Base-by-base conservation (phyloP, 805 yeast species). In the Metahyphopichia silvanorum region DNA sequence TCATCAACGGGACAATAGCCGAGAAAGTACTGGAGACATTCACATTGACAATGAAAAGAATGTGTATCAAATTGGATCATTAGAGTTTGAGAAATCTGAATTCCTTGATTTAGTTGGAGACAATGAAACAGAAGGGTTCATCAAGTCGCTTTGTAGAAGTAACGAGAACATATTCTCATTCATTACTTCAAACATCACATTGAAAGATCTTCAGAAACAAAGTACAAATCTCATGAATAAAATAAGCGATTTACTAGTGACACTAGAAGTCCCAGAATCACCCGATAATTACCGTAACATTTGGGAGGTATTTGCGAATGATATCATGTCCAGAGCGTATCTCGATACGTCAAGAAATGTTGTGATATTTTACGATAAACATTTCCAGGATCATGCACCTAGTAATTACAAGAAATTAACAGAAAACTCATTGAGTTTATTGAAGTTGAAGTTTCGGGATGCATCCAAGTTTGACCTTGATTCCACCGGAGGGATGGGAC, bases 61-160 rank as follows among this genome's bases (percentile, higher is more conserved):
- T 29, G 64, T 58, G 6, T 66, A 66, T 43, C 65, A 66, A 37
- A 67, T 67, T 16, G 73, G 73, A n/a, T 63, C 71, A 3, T 46
- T 67, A 17, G 77, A 70, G 35, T 66, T 71, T 44, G 76, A 72
- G 40, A 74, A 75, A 36, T 60, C 72, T 2, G 81, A 76, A 32
- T 69, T 78, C 42, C 40, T 57, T 16, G 61, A 57, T 37, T 40
- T 57, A 19, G 61, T 57, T 1, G 61, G 60, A 5, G 60, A 57
- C 33, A 49, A 55, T 42, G 83, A 79, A 21, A 70, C 82, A 4
- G 82, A 75, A 38, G 77, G 79, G 16, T 76, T 79, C 49, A 63
- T 78, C 31, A 71, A 71, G 46, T 65, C 72, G 10, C 40, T 57
- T 22, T 43, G 50, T 19, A 42, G 49, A 30, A 49, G 51, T 27